Conservation (phyloP, 768 basidiomycete species). For the Phylloporus rhodoxanthus region DNA sequence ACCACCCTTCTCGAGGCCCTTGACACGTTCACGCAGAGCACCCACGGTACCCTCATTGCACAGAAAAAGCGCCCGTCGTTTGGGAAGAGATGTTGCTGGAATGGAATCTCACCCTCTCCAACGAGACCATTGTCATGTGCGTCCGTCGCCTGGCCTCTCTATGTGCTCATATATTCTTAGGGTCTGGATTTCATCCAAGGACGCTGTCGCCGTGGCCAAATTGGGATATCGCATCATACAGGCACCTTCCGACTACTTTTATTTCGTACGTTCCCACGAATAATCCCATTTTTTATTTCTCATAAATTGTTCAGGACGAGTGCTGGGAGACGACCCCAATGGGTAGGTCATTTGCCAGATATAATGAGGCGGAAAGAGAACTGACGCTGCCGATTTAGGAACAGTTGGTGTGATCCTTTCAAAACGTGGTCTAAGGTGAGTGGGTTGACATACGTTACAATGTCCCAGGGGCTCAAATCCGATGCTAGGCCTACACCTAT, state of each 20-base stretch:
- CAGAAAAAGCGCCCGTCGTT: slow-evolving; percentile 70
- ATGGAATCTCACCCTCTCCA: slow-evolving; percentile 35
- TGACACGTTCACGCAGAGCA: slow-evolving; percentile 51
- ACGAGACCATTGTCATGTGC: slow-evolving; percentile 40
- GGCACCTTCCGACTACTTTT: slow-evolving; percentile 48
- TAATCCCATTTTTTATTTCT: background rate
- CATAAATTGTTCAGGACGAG: slow-evolving; percentile 28
- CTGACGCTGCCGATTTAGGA: slow-evolving; percentile 20
- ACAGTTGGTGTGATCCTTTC: slow-evolving; percentile 48
- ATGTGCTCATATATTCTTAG: slow-evolving; percentile 11
- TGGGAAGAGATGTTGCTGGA: slow-evolving; percentile 65
- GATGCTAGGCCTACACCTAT: slow-evolving; percentile 29
- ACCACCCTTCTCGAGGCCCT: slow-evolving; percentile 61
- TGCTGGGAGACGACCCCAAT: slow-evolving; percentile 35
- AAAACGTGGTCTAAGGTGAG: slow-evolving; percentile 47
- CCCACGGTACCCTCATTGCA: slow-evolving; percentile 49
- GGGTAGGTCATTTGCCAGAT: slow-evolving; percentile 21
- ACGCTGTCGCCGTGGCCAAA: slow-evolving; percentile 35
- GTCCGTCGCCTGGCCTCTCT: background rate
- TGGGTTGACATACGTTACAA: background rate
- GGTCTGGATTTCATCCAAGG: slow-evolving; percentile 43
- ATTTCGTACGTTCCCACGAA: slow-evolving; percentile 31
- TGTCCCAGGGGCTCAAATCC: background rate
- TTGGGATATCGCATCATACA: slow-evolving; percentile 43
- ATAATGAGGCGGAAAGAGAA: background rate